Evolutionary conservation across 2,329 filamentous ascomycete species (phyloP), one percentile per base, ranked within the genome.

Genomic region (Curvularia verruculosa): DNA sequence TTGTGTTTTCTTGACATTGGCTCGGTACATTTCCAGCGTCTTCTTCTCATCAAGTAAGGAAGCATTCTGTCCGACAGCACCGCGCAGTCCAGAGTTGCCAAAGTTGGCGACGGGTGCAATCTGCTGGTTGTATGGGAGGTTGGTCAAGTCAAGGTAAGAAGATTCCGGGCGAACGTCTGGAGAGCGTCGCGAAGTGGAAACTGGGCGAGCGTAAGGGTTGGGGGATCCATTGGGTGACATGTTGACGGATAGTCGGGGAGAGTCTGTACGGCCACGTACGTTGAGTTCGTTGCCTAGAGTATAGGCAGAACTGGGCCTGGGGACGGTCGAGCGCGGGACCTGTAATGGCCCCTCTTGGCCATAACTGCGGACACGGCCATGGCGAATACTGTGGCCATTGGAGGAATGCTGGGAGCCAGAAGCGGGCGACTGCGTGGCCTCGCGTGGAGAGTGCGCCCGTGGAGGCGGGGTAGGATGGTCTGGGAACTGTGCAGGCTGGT

Each of bases 1-100:
- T 61, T 90, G 95, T 2, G 95, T 96, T 81, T 99, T 99, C 80
- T 97, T 98, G 56, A 97, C 91, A 71, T 98, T 99, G 53, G 89
- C 89, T 43, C 94, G 86, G 76, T 99, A 99, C 94, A 98, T 97
- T 53, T 98, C 93, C 47, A 99, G 85, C 1, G 95, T 99, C 79
- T 98, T 93, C 72, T 94, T 91, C 31, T 91, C 89, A 70, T 92
- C 93, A 28, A 99, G 84, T 12, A 99, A 83, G 19, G 93, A 96
- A 3, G 94, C 94, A 79, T 96, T 96, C 72, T 87, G 89, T 43
- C 95, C 95, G 23, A 99, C 88, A 15, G 86, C 88, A 54, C 84
- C 87, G 58, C 91, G 89, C 47, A 99, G 80, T 61, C 89, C 85
- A 10, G 89, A 87, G 72, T 98, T 97, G 76, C 96, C 91, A 58